These are phyloP conservation scores for Cercospora brassicicola DNA, from an alignment of 2,329 filamentous ascomycete species.

Conservation along the genomic window DNA sequence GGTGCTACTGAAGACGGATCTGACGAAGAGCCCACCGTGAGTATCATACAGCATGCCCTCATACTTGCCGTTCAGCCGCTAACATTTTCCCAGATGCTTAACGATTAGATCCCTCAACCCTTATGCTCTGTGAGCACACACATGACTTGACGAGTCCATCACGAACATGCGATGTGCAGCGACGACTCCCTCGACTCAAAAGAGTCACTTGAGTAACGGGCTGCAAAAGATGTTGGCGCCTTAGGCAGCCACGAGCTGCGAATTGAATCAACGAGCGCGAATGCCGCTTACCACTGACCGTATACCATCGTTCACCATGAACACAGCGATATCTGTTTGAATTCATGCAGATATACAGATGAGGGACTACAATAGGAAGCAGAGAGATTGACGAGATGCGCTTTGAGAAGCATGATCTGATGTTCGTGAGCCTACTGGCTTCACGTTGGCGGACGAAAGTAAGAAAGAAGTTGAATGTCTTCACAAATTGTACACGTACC, in stretches of 20 bases:
- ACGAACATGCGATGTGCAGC: background rate
- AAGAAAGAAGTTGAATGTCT: background rate
- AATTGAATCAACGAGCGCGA: background rate
- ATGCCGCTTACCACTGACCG: slow-evolving; percentile 27
- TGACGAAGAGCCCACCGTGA: slow-evolving; percentile 99
- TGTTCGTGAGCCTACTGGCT: background rate
- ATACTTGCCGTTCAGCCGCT: slow-evolving; percentile 32
- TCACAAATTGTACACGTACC: slow-evolving; percentile 15
- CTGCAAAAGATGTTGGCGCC: background rate
- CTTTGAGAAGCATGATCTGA: slow-evolving; percentile 16
- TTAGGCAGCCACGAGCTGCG: background rate
- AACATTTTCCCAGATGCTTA: slow-evolving; percentile 62
- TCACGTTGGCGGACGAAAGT: background rate
- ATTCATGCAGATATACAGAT: slow-evolving; percentile 1
- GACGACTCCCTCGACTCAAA: background rate
- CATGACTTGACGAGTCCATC: background rate
- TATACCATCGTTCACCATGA: slow-evolving; percentile 27
- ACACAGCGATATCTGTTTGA: slow-evolving; percentile 4
- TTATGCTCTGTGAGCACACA: slow-evolving; percentile 58
- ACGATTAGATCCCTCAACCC: slow-evolving; percentile 83
- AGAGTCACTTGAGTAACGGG: background rate
- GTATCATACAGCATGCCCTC: slow-evolving; percentile 47
- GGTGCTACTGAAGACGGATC: slow-evolving; percentile 97
- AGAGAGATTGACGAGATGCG: slow-evolving; percentile 10
- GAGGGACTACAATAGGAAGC: slow-evolving; percentile 4